Conservation (phyloP, 768 basidiomycete genomes). For the Serendipita indica region DNA sequence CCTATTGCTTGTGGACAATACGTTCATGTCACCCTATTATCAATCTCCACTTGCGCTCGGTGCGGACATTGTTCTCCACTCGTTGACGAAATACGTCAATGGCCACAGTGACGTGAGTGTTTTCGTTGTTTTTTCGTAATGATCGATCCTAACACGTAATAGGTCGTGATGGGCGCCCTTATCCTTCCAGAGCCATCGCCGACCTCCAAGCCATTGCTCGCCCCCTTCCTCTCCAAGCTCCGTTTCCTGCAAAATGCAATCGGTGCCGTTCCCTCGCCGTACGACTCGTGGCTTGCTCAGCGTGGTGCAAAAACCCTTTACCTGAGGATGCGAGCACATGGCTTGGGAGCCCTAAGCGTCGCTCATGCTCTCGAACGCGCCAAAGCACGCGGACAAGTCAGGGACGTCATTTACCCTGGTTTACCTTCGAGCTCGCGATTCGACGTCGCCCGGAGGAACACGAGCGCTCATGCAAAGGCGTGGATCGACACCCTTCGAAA, state of each 20-base stretch:
- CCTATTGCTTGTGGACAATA: constrained; percentile 83
- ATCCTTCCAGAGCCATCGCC: constrained; percentile 37
- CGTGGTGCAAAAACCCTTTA: constrained; percentile 85
- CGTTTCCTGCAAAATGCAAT: constrained; percentile 84
- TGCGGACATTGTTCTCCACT: constrained; percentile 77
- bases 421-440: constrained; percentile 51
- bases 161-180: constrained; percentile 76
- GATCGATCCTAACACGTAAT: too few species aligned
- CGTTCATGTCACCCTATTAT: constrained; percentile 87
- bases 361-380: constrained; percentile 43
- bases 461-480: constrained; percentile 53
- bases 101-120: constrained; percentile 93
- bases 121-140: too few species aligned
- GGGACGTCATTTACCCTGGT: constrained; percentile 78
- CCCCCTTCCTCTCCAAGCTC: constrained; percentile 37
- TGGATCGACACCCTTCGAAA: constrained; percentile 37
- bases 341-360: constrained; percentile 62
- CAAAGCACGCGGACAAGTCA: constrained; percentile 36
- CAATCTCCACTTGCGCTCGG: constrained; percentile 60
- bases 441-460: constrained; percentile 42
- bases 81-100: constrained; percentile 80
- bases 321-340: constrained; percentile 77
- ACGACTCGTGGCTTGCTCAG: constrained; percentile 83
- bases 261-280: constrained; percentile 70
- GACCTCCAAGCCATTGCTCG: constrained; percentile 26